Evolutionary conservation across 2,329 filamentous ascomycete species (phyloP).

Genomic region (Talaromyces sp.): DNA sequence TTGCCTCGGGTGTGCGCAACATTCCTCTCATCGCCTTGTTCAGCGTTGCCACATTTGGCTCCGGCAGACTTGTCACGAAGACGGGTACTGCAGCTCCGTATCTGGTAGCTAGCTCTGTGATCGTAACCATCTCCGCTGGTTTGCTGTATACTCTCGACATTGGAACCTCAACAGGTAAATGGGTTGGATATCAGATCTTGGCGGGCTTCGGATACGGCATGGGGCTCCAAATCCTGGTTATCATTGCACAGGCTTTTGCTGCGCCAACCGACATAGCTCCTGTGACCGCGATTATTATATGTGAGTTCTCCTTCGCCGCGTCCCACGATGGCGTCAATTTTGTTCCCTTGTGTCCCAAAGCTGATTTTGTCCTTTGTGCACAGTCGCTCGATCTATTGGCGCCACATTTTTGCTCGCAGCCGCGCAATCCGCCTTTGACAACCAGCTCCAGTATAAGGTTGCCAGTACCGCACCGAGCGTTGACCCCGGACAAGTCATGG

Average conservation of each 20-base stretch:
- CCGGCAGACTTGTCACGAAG: neutral
- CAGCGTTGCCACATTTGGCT: neutral
- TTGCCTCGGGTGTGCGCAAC: constrained; percentile 33
- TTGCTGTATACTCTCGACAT: constrained; percentile 28
- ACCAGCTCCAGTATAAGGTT: neutral
- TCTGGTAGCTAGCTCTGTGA: neutral
- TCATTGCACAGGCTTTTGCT: constrained; percentile 15
- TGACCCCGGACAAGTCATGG: neutral
- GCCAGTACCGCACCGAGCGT: neutral
- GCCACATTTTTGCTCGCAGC: neutral
- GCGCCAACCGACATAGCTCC: constrained; percentile 15
- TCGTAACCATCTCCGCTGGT: constrained; percentile 13
- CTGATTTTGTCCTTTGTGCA: neutral
- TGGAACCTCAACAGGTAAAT: constrained; percentile 13
- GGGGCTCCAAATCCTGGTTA: constrained; percentile 14
- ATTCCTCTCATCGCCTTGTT: constrained; percentile 29
- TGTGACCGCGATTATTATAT: constrained; percentile 17
- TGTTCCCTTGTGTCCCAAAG: neutral
- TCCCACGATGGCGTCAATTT: neutral
- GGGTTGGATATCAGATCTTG: constrained; percentile 21
- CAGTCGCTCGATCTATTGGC: constrained; percentile 1
- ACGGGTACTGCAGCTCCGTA: neutral
- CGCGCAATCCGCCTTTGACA: neutral
- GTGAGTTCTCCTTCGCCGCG: neutral
- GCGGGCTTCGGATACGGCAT: constrained; percentile 16